phyloP scores from a whole-genome alignment of 768 basidiomycete species.

The Trametopsis cervina region DNA sequence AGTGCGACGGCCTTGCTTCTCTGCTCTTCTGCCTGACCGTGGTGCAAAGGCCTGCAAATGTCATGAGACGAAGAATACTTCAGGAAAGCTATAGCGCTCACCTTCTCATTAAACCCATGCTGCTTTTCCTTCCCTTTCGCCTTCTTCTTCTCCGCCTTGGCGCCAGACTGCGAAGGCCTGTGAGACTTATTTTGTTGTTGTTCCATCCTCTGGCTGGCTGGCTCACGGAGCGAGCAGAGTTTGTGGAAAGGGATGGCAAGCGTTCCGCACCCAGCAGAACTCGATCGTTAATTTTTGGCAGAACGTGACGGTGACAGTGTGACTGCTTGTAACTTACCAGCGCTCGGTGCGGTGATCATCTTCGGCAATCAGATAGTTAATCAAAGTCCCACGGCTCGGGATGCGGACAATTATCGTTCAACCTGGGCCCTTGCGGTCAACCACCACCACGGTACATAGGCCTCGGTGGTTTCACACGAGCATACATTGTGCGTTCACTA shows the following conservation, averaged over 20 bases:
- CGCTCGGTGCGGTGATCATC: no score
- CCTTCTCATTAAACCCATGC: conserved; percentile 88
- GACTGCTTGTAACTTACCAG: no score
- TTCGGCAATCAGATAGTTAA: background rate
- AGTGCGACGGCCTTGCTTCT: conserved; percentile 82
- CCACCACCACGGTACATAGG: no score
- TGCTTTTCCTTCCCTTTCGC: conserved; percentile 59
- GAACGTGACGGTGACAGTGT: no score
- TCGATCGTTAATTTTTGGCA: background rate
- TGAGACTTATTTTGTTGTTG: conserved; percentile 81
- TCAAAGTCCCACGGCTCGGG: background rate
- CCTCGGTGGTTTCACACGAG: no score
- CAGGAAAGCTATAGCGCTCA: conserved; percentile 31
- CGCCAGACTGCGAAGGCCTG: conserved; percentile 62
- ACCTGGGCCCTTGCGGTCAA: no score
- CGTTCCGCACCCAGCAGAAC: no score
- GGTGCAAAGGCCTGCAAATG: conserved; percentile 78
- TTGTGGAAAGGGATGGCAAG: no score
- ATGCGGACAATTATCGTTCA: no score
- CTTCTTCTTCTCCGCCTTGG: conserved; percentile 71
- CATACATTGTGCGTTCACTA: no score
- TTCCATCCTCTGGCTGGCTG: conserved; percentile 44
- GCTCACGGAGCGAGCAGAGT: no score
- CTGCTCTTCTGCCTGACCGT: conserved; percentile 83
- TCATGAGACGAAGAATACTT: conserved; percentile 3